Conservation (phyloP, 495 filamentous ascomycete species). For the Penicillium roqueforti region DNA sequence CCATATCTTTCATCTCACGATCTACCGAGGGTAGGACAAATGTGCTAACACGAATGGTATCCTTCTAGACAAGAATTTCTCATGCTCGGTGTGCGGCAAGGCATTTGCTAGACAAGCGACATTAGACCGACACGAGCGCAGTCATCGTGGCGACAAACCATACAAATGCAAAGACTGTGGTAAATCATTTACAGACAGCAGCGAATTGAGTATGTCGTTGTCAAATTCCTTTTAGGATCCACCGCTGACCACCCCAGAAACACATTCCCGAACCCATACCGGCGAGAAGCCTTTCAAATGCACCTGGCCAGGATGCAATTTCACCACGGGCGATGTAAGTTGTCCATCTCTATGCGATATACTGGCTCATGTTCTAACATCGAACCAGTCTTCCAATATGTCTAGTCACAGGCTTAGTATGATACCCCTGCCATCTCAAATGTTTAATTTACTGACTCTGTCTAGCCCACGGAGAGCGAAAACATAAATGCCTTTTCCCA, state of each 20-base stretch:
- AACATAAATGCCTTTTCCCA: conserved; percentile 41
- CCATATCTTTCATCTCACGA: neutral
- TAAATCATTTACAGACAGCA: conserved; percentile 48
- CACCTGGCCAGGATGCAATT: conserved; percentile 45
- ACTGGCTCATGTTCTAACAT: neutral
- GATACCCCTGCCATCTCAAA: conserved; percentile 1
- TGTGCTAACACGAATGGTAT: conserved; percentile 5
- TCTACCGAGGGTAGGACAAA: neutral
- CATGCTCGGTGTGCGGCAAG: conserved; percentile 46
- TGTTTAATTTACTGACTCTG: conserved; percentile 13
- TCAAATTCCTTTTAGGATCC: neutral
- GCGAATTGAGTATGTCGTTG: conserved; percentile 42
- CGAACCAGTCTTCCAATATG: conserved; percentile 45
- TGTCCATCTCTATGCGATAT: neutral
- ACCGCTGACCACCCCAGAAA: conserved; percentile 35
- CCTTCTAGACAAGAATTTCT: conserved; percentile 43
- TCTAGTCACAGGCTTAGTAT: conserved; percentile 46
- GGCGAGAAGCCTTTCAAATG: conserved; percentile 52
- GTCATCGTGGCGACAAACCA: conserved; percentile 51
- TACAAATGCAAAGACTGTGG: conserved; percentile 44
- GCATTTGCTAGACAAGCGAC: conserved; percentile 45
- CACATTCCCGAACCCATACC: conserved; percentile 48
- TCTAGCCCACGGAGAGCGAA: conserved; percentile 43
- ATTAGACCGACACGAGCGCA: conserved; percentile 49
- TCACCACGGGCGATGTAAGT: conserved; percentile 46